Evolutionary conservation across 352 stramenopile genomes (phyloP).

Genomic region (Phytophthora colocasiae): DNA sequence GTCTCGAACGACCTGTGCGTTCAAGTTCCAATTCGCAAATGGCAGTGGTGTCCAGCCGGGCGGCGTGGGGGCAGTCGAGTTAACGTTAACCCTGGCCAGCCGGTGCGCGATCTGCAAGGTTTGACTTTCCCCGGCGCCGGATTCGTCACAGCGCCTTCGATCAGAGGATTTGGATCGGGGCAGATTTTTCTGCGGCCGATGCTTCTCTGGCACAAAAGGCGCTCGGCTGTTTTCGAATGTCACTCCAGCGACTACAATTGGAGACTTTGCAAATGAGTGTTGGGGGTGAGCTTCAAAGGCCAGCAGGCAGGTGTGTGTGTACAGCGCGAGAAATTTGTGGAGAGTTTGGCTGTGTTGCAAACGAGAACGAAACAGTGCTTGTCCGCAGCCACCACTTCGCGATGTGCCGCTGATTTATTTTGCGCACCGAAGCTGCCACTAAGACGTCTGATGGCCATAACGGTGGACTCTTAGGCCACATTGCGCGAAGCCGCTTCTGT

Average conservation of each 20-base stretch:
- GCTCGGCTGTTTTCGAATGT: conserved; percentile 44
- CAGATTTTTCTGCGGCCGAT: conserved; percentile 27
- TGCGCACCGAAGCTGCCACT: background rate
- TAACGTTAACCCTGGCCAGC: conserved; percentile 34
- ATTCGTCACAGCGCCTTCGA: conserved; percentile 48
- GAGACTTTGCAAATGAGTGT: conserved; percentile 4
- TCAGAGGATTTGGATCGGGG: conserved; percentile 43
- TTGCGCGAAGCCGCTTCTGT: conserved; percentile 21
- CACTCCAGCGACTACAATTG: conserved; percentile 9
- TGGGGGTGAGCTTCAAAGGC: conserved; percentile 16
- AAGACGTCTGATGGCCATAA: conserved; percentile 3
- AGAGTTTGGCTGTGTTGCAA: conserved; percentile 15
- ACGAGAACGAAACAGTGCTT: conserved; percentile 22
- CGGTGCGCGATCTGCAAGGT: conserved; percentile 27
- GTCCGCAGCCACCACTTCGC: background rate
- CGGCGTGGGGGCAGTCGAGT: conserved; percentile 19
- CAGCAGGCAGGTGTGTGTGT: conserved; percentile 32
- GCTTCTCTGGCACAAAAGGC: no score
- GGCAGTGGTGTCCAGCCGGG: conserved; percentile 20
- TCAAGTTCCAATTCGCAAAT: conserved; percentile 46
- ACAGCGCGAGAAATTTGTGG: conserved; percentile 38
- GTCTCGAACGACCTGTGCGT: conserved; percentile 12
- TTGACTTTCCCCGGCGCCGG: conserved; percentile 34
- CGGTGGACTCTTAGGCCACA: conserved; percentile 5
- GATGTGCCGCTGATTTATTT: conserved; percentile 31